A percentile compares a stretch with the other conserved stretches of the same genome.
These are phyloP conservation scores for Colletotrichum viniferum DNA, from an alignment of 2,329 filamentous ascomycete species.

Conservation along the genomic window DNA sequence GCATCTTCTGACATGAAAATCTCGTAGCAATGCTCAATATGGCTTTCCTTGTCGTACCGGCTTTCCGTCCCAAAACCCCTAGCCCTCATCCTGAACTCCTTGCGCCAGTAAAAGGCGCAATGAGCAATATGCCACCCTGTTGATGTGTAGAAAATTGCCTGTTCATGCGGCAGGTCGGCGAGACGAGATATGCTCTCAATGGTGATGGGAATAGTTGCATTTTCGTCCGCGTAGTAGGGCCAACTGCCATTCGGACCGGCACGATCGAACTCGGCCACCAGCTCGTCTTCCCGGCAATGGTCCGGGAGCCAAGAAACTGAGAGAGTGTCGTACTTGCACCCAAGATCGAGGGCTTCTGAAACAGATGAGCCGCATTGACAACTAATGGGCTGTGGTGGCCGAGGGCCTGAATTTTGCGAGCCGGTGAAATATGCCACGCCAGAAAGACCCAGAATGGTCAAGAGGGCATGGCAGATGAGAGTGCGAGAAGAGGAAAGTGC, in stretches of 20 bases:
- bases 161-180: not conserved
- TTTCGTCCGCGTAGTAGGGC: not conserved
- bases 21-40: not conserved
- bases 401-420: not conserved
- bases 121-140: not conserved
- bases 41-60: not conserved
- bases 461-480: not conserved
- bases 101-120: not conserved
- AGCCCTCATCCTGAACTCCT: not conserved
- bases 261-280: not conserved
- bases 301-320: not conserved
- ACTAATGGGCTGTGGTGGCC: not conserved
- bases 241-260: not conserved
- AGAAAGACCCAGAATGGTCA: not conserved
- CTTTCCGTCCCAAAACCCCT: not conserved
- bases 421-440: not conserved
- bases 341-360: not conserved
- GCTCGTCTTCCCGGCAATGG: not conserved
- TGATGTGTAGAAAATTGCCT: not conserved
- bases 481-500: not conserved
- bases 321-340: not conserved
- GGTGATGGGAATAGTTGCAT: not conserved
- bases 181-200: not conserved
- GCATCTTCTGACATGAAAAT: not conserved
- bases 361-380: not conserved